Evolutionary conservation across 2,329 filamentous ascomycete genomes (phyloP), one percentile per base, ranked within the genome.

Genomic region (Pleoardoris graminearum): DNA sequence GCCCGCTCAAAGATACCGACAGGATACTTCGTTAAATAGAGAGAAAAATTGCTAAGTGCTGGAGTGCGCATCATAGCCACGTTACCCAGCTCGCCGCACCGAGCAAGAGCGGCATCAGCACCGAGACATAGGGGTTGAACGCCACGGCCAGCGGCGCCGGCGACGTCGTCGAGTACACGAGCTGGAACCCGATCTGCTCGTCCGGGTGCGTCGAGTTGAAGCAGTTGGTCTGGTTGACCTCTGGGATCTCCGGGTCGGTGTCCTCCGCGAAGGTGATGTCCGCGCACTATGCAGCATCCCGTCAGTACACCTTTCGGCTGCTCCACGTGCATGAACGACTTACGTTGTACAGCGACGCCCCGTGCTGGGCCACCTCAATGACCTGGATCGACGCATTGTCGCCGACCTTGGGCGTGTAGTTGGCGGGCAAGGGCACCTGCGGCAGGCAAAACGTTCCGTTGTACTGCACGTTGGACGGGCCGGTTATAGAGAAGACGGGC

Each of bases 261-360:
- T 89, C 89, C 1, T 91, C 89, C 42, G 87, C 90, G 64, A 97
- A 95, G 41, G 88, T 93, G 66, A 97, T 95, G 69, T 97, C 93
- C 62, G 95, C 92, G 70, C 94, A 97, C 91, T 96, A n/a, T 14
- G 5, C 41, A 37, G 12, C 7, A 14, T 5, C 25, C 25, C 25
- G 10, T 27, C 25, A 16, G 12, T 12, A 33, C 14, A 6, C 30
- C n/a, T 33, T 33, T 5, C n/a, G 4, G 4, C 12, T 12, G 4
- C n/a, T 16, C n/a, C n/a, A 7, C 10, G 14, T 6, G 30, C 6
- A 14, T 7, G 12, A 36, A 11, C 14, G 33, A 57, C 87, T 62
- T 79, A 92, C 89, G 55, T 89, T 91, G 69, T 87, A 96, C 33
- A 97, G 74, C 4, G 89, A 81, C 1, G 90, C 92, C 3, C 92